Percentiles rank a stretch among this genome's conserved stretches.
phyloP scores from a whole-genome alignment of 257 asterid species.

The Capsicum chinense region DNA sequence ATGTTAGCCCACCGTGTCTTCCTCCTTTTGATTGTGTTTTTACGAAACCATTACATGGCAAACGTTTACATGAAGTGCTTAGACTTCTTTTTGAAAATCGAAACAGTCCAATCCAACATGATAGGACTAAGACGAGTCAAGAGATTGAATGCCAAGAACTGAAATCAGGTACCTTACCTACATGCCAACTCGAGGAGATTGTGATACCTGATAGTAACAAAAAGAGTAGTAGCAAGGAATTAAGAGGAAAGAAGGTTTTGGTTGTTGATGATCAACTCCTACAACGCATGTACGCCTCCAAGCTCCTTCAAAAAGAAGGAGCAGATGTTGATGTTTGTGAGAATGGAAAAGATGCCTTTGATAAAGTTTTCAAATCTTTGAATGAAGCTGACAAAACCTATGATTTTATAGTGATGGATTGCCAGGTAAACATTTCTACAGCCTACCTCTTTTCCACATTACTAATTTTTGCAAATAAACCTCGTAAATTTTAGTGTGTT shows the following conservation, averaged over 20 bases:
- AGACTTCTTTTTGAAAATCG: constrained; percentile 68
- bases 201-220: constrained; percentile 11
- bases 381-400: constrained; percentile 42
- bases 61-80: constrained; percentile 53
- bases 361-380: constrained; percentile 38
- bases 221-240: constrained; percentile 31
- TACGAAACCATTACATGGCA: constrained; percentile 72
- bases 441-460: background rate
- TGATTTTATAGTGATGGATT: constrained; percentile 77
- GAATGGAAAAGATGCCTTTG: constrained; percentile 60
- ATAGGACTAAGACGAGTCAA: background rate
- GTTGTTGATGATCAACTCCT: constrained; percentile 62
- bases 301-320: constrained; percentile 52
- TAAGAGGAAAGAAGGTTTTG: constrained; percentile 61
- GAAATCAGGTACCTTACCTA: background rate
- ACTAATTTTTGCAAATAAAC: constrained; percentile 9
- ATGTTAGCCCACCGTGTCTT: constrained; percentile 28
- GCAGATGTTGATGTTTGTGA: constrained; percentile 47
- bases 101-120: background rate
- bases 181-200: constrained; percentile 35
- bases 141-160: constrained; percentile 20
- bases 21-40: constrained; percentile 58
- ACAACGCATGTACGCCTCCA: constrained; percentile 45
- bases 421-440: constrained; percentile 54
- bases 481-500: background rate